Evolutionary conservation across 345 rosid species (phyloP).

Genomic region (Euclidium syriacum): DNA sequence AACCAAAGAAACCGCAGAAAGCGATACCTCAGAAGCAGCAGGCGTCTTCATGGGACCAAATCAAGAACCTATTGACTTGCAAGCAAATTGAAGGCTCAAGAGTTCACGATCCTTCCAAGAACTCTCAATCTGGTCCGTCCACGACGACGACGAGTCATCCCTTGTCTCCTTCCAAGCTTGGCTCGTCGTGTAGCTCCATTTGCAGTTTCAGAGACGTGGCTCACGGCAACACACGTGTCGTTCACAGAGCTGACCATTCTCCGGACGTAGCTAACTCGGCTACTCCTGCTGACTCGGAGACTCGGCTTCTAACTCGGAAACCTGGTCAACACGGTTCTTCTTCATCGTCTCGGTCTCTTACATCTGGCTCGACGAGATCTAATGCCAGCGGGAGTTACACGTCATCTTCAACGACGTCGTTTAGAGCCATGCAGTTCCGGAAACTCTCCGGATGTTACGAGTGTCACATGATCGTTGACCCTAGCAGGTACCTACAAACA

Average conservation of each 20-base stretch:
- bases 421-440: constrained; percentile 87
- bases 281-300: constrained; percentile 58
- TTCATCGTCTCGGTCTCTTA: constrained; percentile 47
- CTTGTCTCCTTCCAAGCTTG: constrained; percentile 27
- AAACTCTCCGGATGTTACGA: constrained; percentile 97
- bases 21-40: constrained; percentile 38
- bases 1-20: constrained; percentile 26
- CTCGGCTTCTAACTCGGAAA: constrained; percentile 56
- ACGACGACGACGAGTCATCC: not conserved
- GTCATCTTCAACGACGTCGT: constrained; percentile 41
- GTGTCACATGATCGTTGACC: constrained; percentile 91
- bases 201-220: constrained; percentile 84
- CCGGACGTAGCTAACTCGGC: constrained; percentile 49
- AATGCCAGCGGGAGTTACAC: constrained; percentile 34
- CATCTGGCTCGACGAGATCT: constrained; percentile 49
- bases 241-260: constrained; percentile 88
- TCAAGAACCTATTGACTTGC: constrained; percentile 88
- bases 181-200: constrained; percentile 88
- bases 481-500: constrained; percentile 56
- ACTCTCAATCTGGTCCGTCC: constrained; percentile 22
- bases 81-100: constrained; percentile 73
- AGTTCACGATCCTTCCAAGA: constrained; percentile 76
- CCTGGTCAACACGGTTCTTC: constrained; percentile 28
- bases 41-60: constrained; percentile 96
- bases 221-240: constrained; percentile 89